Conservation (phyloP, 148 eudicot species). For the Silene latifolia region DNA sequence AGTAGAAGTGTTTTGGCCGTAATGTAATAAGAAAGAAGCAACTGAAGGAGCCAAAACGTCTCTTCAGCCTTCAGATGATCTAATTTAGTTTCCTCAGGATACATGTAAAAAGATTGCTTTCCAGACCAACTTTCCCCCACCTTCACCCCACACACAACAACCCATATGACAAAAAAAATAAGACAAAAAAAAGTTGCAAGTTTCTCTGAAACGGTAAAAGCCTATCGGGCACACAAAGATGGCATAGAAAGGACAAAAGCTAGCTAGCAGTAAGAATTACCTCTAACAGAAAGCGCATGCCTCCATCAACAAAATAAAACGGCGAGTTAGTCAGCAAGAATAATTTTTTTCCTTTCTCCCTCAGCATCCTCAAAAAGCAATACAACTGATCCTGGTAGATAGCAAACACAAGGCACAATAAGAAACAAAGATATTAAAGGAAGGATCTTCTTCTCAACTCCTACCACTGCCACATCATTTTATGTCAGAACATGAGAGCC, state of each 20-base stretch:
- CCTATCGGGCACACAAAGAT: slow-evolving; percentile 3
- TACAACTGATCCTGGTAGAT: slow-evolving; percentile 60
- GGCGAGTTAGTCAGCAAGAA: slow-evolving; percentile 98
- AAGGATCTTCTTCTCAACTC: no score
- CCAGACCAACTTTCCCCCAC: no score
- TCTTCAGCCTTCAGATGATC: background rate
- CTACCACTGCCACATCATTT: no score
- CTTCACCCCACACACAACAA: no score
- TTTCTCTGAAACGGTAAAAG: background rate
- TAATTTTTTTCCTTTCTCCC: slow-evolving; percentile 88
- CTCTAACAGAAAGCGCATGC: slow-evolving; percentile 93
- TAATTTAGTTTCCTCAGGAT: background rate
- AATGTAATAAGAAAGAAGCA: background rate
- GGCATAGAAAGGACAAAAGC: background rate
- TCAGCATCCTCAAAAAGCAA: slow-evolving; percentile 70
- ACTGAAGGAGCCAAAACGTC: background rate
- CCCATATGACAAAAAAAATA: no score
- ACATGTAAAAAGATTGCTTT: background rate
- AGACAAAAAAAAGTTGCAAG: background rate
- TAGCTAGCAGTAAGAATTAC: slow-evolving; percentile 34
- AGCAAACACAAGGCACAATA: slow-evolving; percentile 8
- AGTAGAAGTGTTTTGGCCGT: background rate
- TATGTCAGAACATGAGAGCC: no score
- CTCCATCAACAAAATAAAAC: slow-evolving; percentile 95
- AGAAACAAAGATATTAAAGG: background rate